A percentile compares a stretch with the other conserved stretches of the same genome.
phyloP scores from a whole-genome alignment of 148 eudicot genomes.

The Persicaria tinctoria region DNA sequence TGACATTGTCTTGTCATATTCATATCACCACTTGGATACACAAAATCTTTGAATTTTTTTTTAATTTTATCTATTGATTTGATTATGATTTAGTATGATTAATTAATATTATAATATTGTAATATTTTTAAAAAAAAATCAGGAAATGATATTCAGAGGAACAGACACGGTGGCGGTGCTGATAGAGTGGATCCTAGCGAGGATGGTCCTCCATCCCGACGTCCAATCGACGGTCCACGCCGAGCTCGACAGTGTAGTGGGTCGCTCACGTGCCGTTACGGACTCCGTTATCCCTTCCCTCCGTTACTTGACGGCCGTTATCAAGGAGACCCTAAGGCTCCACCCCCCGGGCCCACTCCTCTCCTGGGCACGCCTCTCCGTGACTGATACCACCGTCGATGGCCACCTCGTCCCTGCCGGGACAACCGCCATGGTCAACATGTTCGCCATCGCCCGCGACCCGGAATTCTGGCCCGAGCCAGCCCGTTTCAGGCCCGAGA shows the following conservation, averaged over 20 bases:
- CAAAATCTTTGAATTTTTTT: not conserved
- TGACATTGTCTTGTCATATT: conserved; percentile 1
- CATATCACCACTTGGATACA: not conserved
- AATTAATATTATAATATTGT: too few relatives aligned
- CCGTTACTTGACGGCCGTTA: conserved; percentile 41
- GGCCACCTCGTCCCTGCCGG: conserved; percentile 56
- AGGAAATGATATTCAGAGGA: conserved; percentile 78
- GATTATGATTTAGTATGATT: not conserved
- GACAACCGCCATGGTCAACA: conserved; percentile 69
- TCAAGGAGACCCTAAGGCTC: conserved; percentile 55
- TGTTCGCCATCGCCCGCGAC: conserved; percentile 64
- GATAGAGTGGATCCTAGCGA: conserved; percentile 71
- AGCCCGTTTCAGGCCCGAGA: conserved; percentile 32
- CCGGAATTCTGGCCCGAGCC: conserved; percentile 52
- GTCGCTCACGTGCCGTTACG: conserved; percentile 37
- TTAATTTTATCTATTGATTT: not conserved
- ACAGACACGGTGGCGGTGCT: conserved; percentile 72
- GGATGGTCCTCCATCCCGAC: conserved; percentile 51
- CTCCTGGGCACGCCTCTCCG: conserved; percentile 65
- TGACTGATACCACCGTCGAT: conserved; percentile 41
- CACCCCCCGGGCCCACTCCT: conserved; percentile 82
- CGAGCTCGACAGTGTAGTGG: conserved; percentile 45
- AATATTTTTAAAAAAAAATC: not conserved
- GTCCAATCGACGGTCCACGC: conserved; percentile 52
- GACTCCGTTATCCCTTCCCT: conserved; percentile 32